Conservation (phyloP, 1,139 yeast genomes). For the Sugiyamaella xylanicola region DNA sequence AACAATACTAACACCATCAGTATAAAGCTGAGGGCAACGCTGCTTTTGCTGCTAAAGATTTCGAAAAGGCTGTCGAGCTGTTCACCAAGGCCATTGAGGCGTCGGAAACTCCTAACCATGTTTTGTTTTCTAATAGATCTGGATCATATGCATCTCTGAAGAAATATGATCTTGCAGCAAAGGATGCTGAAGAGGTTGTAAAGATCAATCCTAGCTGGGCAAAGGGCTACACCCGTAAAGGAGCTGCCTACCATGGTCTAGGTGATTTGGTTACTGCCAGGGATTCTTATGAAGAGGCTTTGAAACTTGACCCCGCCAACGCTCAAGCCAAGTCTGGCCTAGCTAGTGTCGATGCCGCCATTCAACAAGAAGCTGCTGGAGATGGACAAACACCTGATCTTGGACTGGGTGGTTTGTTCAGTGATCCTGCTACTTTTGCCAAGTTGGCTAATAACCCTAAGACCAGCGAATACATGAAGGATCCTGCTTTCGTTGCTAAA, state of each 20-base stretch:
- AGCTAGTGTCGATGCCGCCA: slow-evolving; percentile 63
- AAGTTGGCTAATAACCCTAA: slow-evolving; percentile 83
- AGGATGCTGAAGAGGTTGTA: slow-evolving; percentile 82
- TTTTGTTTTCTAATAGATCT: slow-evolving; percentile 89
- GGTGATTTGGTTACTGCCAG: slow-evolving; percentile 64
- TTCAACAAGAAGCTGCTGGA: slow-evolving; percentile 45
- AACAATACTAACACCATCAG: slow-evolving; percentile 21
- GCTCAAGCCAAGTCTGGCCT: slow-evolving; percentile 88
- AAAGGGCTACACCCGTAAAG: slow-evolving; percentile 91
- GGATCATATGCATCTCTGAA: slow-evolving; percentile 84
- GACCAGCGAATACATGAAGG: slow-evolving; percentile 83
- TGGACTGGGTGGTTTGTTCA: slow-evolving; percentile 76
- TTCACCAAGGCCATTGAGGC: slow-evolving; percentile 88
- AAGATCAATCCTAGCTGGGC: slow-evolving; percentile 85
- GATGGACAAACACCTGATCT: slow-evolving; percentile 60
- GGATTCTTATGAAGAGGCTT: slow-evolving; percentile 72
- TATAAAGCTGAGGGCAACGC: slow-evolving; percentile 71
- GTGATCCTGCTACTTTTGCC: slow-evolving; percentile 75
- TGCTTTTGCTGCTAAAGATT: slow-evolving; percentile 87
- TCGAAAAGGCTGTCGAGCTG: slow-evolving; percentile 71
- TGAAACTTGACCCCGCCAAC: slow-evolving; percentile 78
- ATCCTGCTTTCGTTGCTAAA: slow-evolving; percentile 79
- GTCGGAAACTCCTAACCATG: slow-evolving; percentile 83
- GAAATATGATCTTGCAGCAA: slow-evolving; percentile 69
- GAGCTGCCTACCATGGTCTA: slow-evolving; percentile 87